Evolutionary conservation across 148 eudicot species (phyloP).

Genomic region (Camellia sinensis): DNA sequence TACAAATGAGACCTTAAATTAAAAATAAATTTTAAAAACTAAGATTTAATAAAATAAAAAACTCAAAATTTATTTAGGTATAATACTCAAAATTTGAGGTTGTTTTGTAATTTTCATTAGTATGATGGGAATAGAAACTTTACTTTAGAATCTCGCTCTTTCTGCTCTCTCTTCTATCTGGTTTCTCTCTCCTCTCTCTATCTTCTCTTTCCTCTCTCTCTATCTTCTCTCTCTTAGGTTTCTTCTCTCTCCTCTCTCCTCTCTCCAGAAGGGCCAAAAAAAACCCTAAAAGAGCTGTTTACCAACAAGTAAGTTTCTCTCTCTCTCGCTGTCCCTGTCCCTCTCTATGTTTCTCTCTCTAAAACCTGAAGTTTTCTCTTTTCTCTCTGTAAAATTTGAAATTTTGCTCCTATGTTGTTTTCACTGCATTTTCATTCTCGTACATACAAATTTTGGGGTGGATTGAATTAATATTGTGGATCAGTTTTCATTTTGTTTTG

Average conservation of each 20-base stretch:
- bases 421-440: neutral
- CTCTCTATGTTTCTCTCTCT: slow-evolving; percentile 13
- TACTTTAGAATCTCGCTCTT: no score
- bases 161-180: neutral
- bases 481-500: neutral
- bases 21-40: no score
- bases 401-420: neutral
- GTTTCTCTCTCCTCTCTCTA: slow-evolving; percentile 17
- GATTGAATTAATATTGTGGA: neutral
- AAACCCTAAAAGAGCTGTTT: slow-evolving; percentile 38
- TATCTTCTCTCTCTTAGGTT: slow-evolving; percentile 15
- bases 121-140: no score
- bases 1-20: no score
- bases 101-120: no score
- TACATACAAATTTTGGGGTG: neutral
- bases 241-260: slow-evolving; percentile 13
- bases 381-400: slow-evolving; percentile 7
- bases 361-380: neutral
- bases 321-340: slow-evolving; percentile 2
- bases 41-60: no score
- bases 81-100: no score
- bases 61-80: no score
- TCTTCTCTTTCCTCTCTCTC: neutral
- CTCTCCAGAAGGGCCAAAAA: slow-evolving; percentile 29
- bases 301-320: slow-evolving; percentile 38